Percentiles rank a stretch among this genome's conserved stretches.
phyloP scores from a whole-genome alignment of 345 rosid species.

The Salix suchowensis region DNA sequence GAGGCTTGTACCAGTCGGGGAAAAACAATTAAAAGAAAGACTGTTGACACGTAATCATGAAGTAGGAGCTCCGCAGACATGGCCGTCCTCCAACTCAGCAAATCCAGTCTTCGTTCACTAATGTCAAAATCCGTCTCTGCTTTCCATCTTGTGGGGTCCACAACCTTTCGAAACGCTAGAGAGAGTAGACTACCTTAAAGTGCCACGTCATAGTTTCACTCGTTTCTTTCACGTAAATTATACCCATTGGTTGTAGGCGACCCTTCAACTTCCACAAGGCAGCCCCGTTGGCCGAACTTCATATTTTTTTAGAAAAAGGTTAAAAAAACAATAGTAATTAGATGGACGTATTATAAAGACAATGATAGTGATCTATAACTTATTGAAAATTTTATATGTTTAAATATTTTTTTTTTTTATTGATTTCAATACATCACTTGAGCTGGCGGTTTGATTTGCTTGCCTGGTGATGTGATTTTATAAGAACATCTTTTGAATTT shows the following conservation, averaged over 20 bases:
- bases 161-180: background rate
- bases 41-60: background rate
- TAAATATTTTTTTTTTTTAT: too few relatives aligned
- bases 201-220: constrained; percentile 27
- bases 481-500: too few relatives aligned
- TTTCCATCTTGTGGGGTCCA: background rate
- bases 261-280: background rate
- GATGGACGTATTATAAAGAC: too few relatives aligned
- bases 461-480: too few relatives aligned
- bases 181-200: background rate
- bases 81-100: constrained; percentile 10
- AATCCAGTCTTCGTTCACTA: constrained; percentile 2
- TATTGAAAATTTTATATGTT: too few relatives aligned
- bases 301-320: too few relatives aligned
- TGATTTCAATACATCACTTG: too few relatives aligned
- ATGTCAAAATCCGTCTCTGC: background rate
- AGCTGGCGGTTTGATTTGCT: too few relatives aligned
- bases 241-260: background rate
- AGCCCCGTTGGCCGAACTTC: background rate
- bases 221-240: constrained; percentile 16
- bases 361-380: too few relatives aligned
- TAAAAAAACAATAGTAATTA: background rate
- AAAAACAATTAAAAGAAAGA: background rate
- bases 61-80: background rate
- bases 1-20: too few relatives aligned